These are phyloP conservation scores for Saitozyma podzolica DNA, from an alignment of 768 basidiomycete species.

Conservation along the genomic window DNA sequence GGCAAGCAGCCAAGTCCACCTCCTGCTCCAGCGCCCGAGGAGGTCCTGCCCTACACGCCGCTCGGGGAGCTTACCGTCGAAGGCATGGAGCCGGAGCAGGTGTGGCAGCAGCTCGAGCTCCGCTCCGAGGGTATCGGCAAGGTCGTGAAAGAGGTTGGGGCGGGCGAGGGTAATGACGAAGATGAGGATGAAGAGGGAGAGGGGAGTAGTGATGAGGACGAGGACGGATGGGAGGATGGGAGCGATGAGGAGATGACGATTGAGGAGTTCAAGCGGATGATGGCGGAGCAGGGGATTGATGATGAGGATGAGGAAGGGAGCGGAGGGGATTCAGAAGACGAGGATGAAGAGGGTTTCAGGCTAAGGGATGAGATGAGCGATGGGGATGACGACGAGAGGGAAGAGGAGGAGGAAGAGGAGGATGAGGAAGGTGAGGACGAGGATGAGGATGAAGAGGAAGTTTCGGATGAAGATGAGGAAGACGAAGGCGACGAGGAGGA, in stretches of 20 bases:
- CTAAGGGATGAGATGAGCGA: conserved; percentile 21
- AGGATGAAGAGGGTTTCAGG: conserved; percentile 28
- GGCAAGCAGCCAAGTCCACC: conserved; percentile 53
- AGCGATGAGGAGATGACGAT: conserved; percentile 19
- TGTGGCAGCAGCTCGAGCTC: conserved; percentile 93
- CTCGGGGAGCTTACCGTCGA: conserved; percentile 71
- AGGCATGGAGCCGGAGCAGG: conserved; percentile 77
- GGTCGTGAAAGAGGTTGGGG: conserved; percentile 66
- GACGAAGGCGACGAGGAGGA: conserved; percentile 19
- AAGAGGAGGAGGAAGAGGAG: conserved; percentile 50
- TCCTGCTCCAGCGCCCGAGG: conserved; percentile 42
- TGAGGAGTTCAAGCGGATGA: conserved; percentile 21
- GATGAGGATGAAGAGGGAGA: conserved; percentile 35
- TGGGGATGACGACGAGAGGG: conserved; percentile 35
- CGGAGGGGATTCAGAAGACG: conserved; percentile 65
- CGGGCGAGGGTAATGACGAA: conserved; percentile 54
- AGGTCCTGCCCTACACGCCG: conserved; percentile 61
- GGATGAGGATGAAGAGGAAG: conserved; percentile 23
- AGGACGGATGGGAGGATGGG: conserved; percentile 26
- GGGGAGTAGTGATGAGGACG: conserved; percentile 35
- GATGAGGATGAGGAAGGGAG: conserved; percentile 13
- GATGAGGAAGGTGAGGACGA: conserved; percentile 34
- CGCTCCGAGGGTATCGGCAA: conserved; percentile 69
- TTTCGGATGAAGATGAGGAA: conserved; percentile 17
- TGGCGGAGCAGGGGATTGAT: conserved; percentile 11